Conservation (phyloP, 805 yeast genomes). For the Debaryomyces tyrocola region DNA sequence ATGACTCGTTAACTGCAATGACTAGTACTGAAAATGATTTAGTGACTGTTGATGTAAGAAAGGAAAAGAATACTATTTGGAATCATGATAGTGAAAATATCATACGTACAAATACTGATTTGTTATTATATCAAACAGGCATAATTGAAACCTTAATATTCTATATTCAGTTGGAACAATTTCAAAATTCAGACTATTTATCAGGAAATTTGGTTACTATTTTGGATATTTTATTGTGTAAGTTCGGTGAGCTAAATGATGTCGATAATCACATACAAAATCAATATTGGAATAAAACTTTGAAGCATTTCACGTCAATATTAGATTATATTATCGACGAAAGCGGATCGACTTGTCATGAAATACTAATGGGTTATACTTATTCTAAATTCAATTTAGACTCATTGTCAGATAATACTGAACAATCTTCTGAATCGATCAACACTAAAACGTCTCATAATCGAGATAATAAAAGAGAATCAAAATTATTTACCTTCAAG, state of each 20-base stretch:
- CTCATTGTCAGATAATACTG: background rate
- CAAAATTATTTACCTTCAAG: slow-evolving; percentile 27
- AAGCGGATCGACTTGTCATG: slow-evolving; percentile 38
- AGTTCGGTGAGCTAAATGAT: slow-evolving; percentile 24
- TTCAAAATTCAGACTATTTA: slow-evolving; percentile 38
- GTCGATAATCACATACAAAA: slow-evolving; percentile 29
- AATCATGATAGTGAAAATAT: slow-evolving; percentile 28
- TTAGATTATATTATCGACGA: slow-evolving; percentile 34
- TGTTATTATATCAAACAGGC: slow-evolving; percentile 27
- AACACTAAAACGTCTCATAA: background rate
- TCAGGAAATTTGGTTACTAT: slow-evolving; percentile 24
- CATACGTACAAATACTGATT: slow-evolving; percentile 18
- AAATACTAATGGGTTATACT: slow-evolving; percentile 32
- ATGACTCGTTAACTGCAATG: slow-evolving; percentile 16
- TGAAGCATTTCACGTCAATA: slow-evolving; percentile 28
- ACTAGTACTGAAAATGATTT: slow-evolving; percentile 21
- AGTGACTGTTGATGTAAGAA: slow-evolving; percentile 11
- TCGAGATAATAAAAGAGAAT: slow-evolving; percentile 20
- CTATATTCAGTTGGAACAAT: slow-evolving; percentile 40
- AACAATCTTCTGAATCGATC: background rate
- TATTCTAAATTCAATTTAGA: slow-evolving; percentile 25
- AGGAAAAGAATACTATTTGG: slow-evolving; percentile 18
- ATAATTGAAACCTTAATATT: slow-evolving; percentile 32
- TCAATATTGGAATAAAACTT: slow-evolving; percentile 29
- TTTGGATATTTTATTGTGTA: slow-evolving; percentile 29